Evolutionary conservation across 139 green algal genomes (phyloP), one percentile per base, ranked within the genome.

Genomic region (Asterochloris sp.): DNA sequence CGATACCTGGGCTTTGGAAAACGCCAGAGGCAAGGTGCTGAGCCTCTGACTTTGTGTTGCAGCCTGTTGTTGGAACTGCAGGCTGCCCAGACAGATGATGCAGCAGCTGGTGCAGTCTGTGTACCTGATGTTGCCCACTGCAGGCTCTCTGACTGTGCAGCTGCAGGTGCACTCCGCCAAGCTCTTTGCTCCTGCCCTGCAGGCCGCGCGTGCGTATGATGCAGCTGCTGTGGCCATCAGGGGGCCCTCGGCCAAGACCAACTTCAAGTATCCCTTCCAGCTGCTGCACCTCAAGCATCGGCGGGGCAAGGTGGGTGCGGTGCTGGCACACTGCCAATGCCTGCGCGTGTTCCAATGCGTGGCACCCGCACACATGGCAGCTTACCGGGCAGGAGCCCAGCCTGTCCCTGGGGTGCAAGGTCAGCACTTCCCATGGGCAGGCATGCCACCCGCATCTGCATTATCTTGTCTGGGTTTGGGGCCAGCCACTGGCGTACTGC

Each of bases 171-270:
- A 71, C 21, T 8, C 66, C 9, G 19, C 17, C 66, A 71, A 71
- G 1, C 19, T 54, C 6, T 21, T 21, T 54, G 17, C 4, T 27
- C 28, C 24, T 78, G 13, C 21, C n/a, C 0, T 68, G 69, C 90
- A 95, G 83, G 93, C 93, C 11, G 93, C 92, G 0, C 86, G 92
- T 6, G 92, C 92, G 0, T 97, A 97, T 81, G 93, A 96, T 82
- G 90, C 93, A 9, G 93, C 93, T 9, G 92, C 90, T 0, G 90
- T 95, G 28, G 88, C 88, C 26, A 91, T 96, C 75, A 92, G 94
- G 66, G 93, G 92, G 19, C 81, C 79, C 60, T 88, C 83, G 69
- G 90, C 93, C 13, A 90, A 89, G 66, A 96, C 91, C 73, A 96
- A 96, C 85, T 96, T 96, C 77, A 76, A 67, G 14, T 94, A 95